Percentiles rank a stretch among this genome's conserved stretches.
These are phyloP conservation scores for Clavispora santaluciae DNA, from an alignment of 805 yeast genomes.

Conservation along the genomic window DNA sequence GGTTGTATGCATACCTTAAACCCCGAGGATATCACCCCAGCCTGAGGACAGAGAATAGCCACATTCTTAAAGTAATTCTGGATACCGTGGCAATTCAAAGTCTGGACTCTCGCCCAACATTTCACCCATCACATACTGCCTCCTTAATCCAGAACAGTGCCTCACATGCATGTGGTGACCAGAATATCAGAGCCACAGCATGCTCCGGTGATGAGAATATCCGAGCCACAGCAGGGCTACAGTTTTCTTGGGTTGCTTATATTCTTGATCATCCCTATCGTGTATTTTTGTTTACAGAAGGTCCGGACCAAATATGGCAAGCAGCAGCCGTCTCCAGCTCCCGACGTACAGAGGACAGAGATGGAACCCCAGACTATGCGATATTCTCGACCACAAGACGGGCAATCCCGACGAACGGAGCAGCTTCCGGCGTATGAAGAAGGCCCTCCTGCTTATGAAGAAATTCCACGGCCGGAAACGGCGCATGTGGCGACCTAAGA, in stretches of 20 bases:
- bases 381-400: too few relatives aligned
- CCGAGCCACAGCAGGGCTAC: background rate
- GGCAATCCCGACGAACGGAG: background rate
- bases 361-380: background rate
- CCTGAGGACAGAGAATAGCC: too few relatives aligned
- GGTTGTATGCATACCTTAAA: too few relatives aligned
- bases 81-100: too few relatives aligned
- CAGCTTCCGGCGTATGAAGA: background rate
- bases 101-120: too few relatives aligned
- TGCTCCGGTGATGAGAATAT: background rate
- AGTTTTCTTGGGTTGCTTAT: background rate
- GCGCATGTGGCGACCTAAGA: background rate
- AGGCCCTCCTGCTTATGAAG: background rate
- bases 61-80: too few relatives aligned
- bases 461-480: background rate
- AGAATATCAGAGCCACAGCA: too few relatives aligned
- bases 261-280: background rate
- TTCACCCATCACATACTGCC: too few relatives aligned
- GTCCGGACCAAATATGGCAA: background rate
- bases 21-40: too few relatives aligned
- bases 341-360: background rate
- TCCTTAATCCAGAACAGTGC: too few relatives aligned
- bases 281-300: background rate
- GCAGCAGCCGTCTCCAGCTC: background rate
- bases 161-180: too few relatives aligned